Percentiles rank a stretch among this genome's conserved stretches.
phyloP scores from a whole-genome alignment of 2,329 filamentous ascomycete species.

The Penicillium decumbens region DNA sequence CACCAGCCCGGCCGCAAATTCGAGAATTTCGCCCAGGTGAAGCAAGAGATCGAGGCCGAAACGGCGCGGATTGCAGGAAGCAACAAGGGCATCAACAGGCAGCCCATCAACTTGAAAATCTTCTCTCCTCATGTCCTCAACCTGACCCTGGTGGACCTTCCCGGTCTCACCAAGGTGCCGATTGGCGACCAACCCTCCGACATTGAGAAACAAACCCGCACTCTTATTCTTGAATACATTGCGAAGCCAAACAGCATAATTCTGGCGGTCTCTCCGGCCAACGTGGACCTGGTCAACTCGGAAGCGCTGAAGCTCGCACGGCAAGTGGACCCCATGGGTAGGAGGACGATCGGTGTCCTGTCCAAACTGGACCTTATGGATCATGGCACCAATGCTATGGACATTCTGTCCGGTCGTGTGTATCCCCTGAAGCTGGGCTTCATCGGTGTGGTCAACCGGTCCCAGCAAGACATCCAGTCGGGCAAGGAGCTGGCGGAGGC shows the following conservation, averaged over 20 bases:
- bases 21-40: slow-evolving; percentile 87
- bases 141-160: slow-evolving; percentile 90
- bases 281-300: slow-evolving; percentile 97
- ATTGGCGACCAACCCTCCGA: slow-evolving; percentile 97
- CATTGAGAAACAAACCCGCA: slow-evolving; percentile 97
- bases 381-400: slow-evolving; percentile 93
- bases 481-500: slow-evolving; percentile 94
- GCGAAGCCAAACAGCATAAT: slow-evolving; percentile 98
- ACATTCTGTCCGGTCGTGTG: slow-evolving; percentile 94
- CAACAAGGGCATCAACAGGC: slow-evolving; percentile 97
- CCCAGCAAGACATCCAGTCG: slow-evolving; percentile 94
- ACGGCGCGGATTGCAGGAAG: slow-evolving; percentile 89
- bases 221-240: slow-evolving; percentile 95
- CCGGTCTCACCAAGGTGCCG: slow-evolving; percentile 93
- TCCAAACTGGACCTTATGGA: slow-evolving; percentile 99
- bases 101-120: slow-evolving; percentile 97
- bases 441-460: slow-evolving; percentile 95
- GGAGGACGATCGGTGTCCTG: slow-evolving; percentile 91
- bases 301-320: slow-evolving; percentile 94
- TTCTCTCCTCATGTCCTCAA: slow-evolving; percentile 97
- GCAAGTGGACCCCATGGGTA: slow-evolving; percentile 91
- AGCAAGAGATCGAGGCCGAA: slow-evolving; percentile 94
- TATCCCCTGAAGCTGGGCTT: slow-evolving; percentile 97
- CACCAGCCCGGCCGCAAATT: slow-evolving; percentile 86
- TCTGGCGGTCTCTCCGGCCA: slow-evolving; percentile 91